These are phyloP conservation scores for Vicia villosa DNA, from an alignment of 306 rosid genomes.

Conservation along the genomic window DNA sequence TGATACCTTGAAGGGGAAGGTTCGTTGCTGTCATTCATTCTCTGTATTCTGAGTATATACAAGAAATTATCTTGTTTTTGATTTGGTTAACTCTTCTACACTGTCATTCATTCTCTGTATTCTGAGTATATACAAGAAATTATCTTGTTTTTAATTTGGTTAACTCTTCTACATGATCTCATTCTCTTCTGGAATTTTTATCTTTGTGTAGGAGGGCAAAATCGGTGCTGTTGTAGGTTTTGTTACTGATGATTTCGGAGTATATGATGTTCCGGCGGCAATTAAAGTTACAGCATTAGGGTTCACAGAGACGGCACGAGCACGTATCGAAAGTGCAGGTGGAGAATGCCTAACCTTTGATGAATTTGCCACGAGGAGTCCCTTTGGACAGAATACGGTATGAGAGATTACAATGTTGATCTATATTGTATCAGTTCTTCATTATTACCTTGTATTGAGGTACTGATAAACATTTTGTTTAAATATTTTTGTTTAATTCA, in stretches of 20 bases:
- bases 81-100: neutral
- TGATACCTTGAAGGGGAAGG: constrained; percentile 60
- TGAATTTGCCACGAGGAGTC: constrained; percentile 72
- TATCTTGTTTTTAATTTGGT: neutral
- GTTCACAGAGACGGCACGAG: constrained; percentile 82
- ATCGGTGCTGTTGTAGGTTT: constrained; percentile 69
- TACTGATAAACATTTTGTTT: neutral
- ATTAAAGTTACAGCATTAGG: constrained; percentile 65
- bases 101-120: neutral
- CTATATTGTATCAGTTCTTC: neutral
- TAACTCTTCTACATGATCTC: neutral
- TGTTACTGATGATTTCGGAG: constrained; percentile 70
- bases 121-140: neutral
- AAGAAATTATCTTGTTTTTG: neutral
- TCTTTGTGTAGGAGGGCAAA: constrained; percentile 51
- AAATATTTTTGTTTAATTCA: constrained; percentile 30
- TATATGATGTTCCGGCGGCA: constrained; percentile 69
- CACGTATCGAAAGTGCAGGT: constrained; percentile 81
- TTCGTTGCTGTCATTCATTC: constrained; percentile 16
- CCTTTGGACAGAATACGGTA: constrained; percentile 84
- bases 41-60: neutral
- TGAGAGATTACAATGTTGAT: neutral
- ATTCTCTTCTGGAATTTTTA: constrained; percentile 4
- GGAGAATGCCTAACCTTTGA: constrained; percentile 86
- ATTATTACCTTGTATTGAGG: neutral